phyloP scores from a whole-genome alignment of 495 filamentous ascomycete species.

The Trypethelium eluteriae region DNA sequence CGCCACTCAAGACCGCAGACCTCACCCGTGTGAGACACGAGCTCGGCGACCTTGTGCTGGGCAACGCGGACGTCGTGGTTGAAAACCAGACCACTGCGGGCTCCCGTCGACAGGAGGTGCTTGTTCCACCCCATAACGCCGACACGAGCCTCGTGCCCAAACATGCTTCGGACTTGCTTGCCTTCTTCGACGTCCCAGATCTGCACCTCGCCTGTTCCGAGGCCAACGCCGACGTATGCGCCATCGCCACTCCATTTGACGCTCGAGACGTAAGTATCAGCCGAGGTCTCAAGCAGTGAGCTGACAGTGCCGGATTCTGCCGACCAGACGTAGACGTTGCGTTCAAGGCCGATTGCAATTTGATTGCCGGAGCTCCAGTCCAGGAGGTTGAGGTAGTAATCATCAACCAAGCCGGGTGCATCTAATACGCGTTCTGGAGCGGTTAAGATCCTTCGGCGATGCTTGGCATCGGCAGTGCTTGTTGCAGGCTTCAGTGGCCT shows the following conservation, averaged over 20 bases:
- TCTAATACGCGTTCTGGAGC: slow-evolving; percentile 97
- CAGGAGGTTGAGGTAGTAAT: slow-evolving; percentile 97
- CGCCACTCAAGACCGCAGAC: slow-evolving; percentile 98
- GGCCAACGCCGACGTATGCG: slow-evolving; percentile 89
- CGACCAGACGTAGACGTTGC: slow-evolving; percentile 98
- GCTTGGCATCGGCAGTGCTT: slow-evolving; percentile 61
- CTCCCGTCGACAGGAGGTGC: slow-evolving; percentile 89
- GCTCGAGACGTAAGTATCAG: slow-evolving; percentile 93
- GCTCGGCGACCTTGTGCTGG: slow-evolving; percentile 94
- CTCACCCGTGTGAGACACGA: slow-evolving; percentile 91
- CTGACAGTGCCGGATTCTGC: slow-evolving; percentile 83
- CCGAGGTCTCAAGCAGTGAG: slow-evolving; percentile 72
- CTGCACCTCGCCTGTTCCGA: slow-evolving; percentile 92
- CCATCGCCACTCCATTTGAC: slow-evolving; percentile 98
- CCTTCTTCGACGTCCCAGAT: slow-evolving; percentile 99
- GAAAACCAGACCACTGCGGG: slow-evolving; percentile 89
- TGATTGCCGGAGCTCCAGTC: slow-evolving; percentile 98
- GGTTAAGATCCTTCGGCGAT: slow-evolving; percentile 82
- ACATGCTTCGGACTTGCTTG: slow-evolving; percentile 94
- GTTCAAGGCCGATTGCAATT: slow-evolving; percentile 93
- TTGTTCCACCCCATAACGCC: slow-evolving; percentile 99
- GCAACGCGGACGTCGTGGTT: slow-evolving; percentile 99
- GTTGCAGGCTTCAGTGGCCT: slow-evolving; percentile 77
- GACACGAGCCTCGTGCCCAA: slow-evolving; percentile 91
- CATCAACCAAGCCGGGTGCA: slow-evolving; percentile 88